phyloP scores from a whole-genome alignment of 1,284 basidiomycete genomes.

The Ganoderma lucidum region DNA sequence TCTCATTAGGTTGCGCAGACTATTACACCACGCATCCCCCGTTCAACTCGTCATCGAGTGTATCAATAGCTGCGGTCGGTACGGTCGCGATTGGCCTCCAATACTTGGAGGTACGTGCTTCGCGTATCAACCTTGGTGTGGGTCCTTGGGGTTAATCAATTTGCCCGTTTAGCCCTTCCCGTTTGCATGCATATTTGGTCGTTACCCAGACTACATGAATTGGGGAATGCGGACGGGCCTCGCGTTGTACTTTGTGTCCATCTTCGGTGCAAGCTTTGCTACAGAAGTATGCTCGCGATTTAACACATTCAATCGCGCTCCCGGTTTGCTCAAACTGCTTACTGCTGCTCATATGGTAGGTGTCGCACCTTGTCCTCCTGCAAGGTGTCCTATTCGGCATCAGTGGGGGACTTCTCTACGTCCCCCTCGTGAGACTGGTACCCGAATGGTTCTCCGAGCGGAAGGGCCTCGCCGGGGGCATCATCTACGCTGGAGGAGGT shows the following conservation, averaged over 20 bases:
- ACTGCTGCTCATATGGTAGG: conserved; percentile 16
- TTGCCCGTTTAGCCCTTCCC: conserved; percentile 20
- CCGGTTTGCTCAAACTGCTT: background rate
- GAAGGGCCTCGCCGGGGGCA: conserved; percentile 38
- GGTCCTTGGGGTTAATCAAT: background rate
- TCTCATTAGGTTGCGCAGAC: conserved; percentile 8
- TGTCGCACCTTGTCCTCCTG: conserved; percentile 38
- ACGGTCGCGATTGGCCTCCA: conserved; percentile 33
- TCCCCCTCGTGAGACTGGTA: conserved; percentile 35
- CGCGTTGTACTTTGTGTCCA: conserved; percentile 30
- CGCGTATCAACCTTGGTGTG: background rate
- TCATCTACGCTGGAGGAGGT: conserved; percentile 41
- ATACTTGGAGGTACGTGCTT: conserved; percentile 27
- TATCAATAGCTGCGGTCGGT: conserved; percentile 32
- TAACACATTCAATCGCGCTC: background rate
- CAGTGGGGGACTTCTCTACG: conserved; percentile 37
- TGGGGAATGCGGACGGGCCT: conserved; percentile 37
- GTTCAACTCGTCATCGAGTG: conserved; percentile 29
- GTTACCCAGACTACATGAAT: conserved; percentile 36
- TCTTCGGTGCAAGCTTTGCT: conserved; percentile 39
- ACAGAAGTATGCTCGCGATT: conserved; percentile 24
- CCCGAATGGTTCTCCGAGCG: conserved; percentile 36
- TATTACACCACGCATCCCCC: conserved; percentile 35
- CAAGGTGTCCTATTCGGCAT: conserved; percentile 40
- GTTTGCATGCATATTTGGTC: conserved; percentile 34